phyloP scores from a whole-genome alignment of 164 flowering plant genomes.

The Vitis rupestris region DNA sequence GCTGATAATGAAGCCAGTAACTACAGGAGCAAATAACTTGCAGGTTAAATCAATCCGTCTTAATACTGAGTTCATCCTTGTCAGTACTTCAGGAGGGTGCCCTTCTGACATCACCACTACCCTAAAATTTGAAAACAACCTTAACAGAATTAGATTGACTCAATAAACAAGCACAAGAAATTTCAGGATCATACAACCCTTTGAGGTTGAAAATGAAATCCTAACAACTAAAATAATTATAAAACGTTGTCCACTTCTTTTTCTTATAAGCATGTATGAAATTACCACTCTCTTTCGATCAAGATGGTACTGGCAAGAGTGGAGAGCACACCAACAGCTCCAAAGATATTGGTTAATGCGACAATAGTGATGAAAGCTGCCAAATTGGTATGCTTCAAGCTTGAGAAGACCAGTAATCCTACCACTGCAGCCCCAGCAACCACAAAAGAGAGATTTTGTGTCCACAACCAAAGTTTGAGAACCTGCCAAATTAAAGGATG shows the following conservation, averaged over 20 bases:
- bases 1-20: slow-evolving; percentile 76
- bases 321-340: slow-evolving; percentile 82
- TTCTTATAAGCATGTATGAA: neutral
- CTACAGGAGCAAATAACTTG: slow-evolving; percentile 78
- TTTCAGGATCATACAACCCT: no score
- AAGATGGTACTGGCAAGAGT: slow-evolving; percentile 86
- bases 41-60: slow-evolving; percentile 79
- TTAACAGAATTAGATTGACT: neutral
- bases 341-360: slow-evolving; percentile 59
- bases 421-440: slow-evolving; percentile 74
- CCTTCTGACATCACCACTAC: slow-evolving; percentile 81
- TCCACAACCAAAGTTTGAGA: slow-evolving; percentile 69
- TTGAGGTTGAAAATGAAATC: no score
- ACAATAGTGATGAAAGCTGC: slow-evolving; percentile 49
- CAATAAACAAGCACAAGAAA: neutral
- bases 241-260: no score
- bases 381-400: slow-evolving; percentile 37
- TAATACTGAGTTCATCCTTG: slow-evolving; percentile 66
- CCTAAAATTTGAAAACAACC: slow-evolving; percentile 41
- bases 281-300: slow-evolving; percentile 90
- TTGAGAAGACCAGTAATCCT: slow-evolving; percentile 38
- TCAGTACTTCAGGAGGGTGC: slow-evolving; percentile 49
- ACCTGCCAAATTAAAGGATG: slow-evolving; percentile 50
- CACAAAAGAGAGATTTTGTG: slow-evolving; percentile 72
- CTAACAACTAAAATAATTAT: no score